Evolutionary conservation across 306 rosid genomes (phyloP).

Genomic region (Corylus heterophylla): DNA sequence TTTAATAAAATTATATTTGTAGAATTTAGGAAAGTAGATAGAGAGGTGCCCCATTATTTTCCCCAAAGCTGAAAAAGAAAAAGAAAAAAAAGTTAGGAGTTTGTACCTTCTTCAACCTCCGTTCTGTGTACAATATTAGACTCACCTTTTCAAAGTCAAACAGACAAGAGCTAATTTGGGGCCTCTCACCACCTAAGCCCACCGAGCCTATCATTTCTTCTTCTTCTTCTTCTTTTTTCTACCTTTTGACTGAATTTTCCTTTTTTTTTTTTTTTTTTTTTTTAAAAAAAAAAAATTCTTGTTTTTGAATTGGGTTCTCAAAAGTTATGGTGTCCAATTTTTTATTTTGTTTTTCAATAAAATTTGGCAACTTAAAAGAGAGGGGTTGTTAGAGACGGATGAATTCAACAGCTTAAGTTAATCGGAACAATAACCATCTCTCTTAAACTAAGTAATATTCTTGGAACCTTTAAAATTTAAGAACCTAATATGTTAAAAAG

Average conservation of each 20-base stretch:
- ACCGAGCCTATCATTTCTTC: conserved; percentile 38
- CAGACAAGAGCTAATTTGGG: conserved; percentile 25
- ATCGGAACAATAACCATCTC: too few relatives aligned
- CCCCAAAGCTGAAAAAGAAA: neutral
- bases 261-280: too few relatives aligned
- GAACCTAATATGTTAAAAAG: neutral
- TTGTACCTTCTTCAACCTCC: neutral
- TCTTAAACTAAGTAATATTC: too few relatives aligned
- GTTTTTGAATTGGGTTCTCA: neutral
- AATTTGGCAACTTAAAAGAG: too few relatives aligned
- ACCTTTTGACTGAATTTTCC: conserved; percentile 17
- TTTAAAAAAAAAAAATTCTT: neutral
- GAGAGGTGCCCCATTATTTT: conserved; percentile 10
- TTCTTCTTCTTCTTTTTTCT: conserved; percentile 16
- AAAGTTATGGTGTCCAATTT: too few relatives aligned
- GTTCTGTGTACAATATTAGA: neutral
- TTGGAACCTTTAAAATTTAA: too few relatives aligned
- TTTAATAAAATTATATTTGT: neutral
- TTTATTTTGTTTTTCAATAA: too few relatives aligned
- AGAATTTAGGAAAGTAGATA: neutral
- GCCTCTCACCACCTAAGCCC: conserved; percentile 39
- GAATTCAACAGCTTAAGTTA: too few relatives aligned
- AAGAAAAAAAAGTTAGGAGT: neutral
- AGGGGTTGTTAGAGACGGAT: too few relatives aligned
- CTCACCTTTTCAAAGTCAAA: conserved; percentile 38